phyloP scores from a whole-genome alignment of 1,139 yeast species.

The Pichia sp. region DNA sequence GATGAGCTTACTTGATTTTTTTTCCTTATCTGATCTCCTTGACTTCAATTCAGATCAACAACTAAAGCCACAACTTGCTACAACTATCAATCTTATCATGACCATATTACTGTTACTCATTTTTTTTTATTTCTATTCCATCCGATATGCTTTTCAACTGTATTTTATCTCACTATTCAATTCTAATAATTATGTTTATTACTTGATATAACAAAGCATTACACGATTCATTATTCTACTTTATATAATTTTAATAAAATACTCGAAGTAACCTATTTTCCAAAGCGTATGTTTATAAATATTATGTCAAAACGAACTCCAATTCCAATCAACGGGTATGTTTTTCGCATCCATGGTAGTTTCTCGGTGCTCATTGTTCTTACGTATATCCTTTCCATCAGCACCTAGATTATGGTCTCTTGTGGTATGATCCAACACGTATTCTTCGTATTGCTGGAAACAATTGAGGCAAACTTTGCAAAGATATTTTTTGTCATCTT shows the following conservation, averaged over 20 bases:
- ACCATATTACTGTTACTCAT: background rate
- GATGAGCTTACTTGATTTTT: background rate
- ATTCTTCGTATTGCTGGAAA: constrained; percentile 59
- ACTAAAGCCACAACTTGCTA: no score
- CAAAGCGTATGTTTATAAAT: background rate
- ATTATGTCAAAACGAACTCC: constrained; percentile 57
- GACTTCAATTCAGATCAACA: no score
- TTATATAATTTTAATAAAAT: background rate
- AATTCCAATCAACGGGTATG: constrained; percentile 75
- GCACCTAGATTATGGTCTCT: constrained; percentile 28
- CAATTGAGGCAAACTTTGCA: constrained; percentile 79
- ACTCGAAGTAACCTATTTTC: background rate
- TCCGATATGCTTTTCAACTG: background rate
- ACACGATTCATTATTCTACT: background rate
- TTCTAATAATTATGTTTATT: background rate
- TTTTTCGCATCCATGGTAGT: constrained; percentile 30
- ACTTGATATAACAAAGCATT: background rate
- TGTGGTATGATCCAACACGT: constrained; percentile 35
- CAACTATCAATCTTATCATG: no score
- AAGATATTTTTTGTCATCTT: constrained; percentile 33
- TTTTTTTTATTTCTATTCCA: background rate
- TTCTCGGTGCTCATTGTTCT: constrained; percentile 22
- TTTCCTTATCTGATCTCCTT: no score
- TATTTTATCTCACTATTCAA: background rate
- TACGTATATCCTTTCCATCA: constrained; percentile 20